Evolutionary conservation across 306 rosid species (phyloP), one percentile per base, ranked within the genome.

Genomic region (Arachis stenosperma): DNA sequence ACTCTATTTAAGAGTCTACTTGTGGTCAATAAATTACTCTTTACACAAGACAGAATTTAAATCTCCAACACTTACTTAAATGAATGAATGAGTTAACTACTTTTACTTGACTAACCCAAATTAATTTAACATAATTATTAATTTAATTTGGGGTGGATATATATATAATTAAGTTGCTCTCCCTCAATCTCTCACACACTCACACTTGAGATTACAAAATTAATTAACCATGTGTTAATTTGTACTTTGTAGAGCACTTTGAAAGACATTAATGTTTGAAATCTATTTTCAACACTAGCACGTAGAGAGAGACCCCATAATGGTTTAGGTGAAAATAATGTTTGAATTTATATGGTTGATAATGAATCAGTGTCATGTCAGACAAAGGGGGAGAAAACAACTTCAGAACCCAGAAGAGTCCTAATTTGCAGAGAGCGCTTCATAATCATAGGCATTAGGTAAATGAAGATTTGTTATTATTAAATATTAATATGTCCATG

Each of bases 291-390:
- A 8, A 22, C 15, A 22, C 27, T 22, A 22, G 27, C 27, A 22
- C 27, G 27, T 53, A 6, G 48, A 46, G 37, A 17, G 5, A 63
- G 54, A 30, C 5, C 29, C 58, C 22, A 37, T 22, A 15, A 69
- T 62, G 72, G 51, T 71, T 73, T 65, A 46, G 77, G 75, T 75
- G 55, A 52, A 69, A 70, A 33, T 33, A 33, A 39, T 42, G 53
- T 63, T 77, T 52, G 78, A 80, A 76, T 67, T 51, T 51, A 56
- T 63, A 41, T 6, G 46, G 59, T 73, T 80, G 87, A 80, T 55
- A 63, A 67, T 61, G 70, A 72, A 62, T 11, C 54, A 14, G 2
- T 22, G 80, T 77, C 82, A 5, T 74, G 37, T 84, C 77, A 64
- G 8, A 13, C 36, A 50, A 57, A 52, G 56, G 50, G 50, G 67